A percentile compares a stretch with the other conserved stretches of the same genome.
Conservation (phyloP, 257 asterid genomes). For the Cruciata laevipes region DNA sequence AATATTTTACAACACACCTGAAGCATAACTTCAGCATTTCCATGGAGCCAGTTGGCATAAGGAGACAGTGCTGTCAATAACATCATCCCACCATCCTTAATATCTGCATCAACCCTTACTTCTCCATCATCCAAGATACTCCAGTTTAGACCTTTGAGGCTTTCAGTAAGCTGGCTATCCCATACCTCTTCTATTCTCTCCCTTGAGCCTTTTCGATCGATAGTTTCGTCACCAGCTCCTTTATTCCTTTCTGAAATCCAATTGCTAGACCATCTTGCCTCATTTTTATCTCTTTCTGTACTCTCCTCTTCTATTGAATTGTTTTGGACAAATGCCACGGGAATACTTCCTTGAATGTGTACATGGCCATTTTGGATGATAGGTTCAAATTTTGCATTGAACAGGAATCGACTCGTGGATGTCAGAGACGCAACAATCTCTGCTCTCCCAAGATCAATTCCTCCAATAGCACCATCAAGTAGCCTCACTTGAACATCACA, state of each 20-base stretch:
- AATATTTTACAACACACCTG: slow-evolving; percentile 48
- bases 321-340: slow-evolving; percentile 64
- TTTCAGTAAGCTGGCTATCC: slow-evolving; percentile 86
- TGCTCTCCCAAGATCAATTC: slow-evolving; percentile 94
- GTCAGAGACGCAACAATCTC: slow-evolving; percentile 97
- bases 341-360: slow-evolving; percentile 92
- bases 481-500: slow-evolving; percentile 99
- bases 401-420: slow-evolving; percentile 77
- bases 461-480: slow-evolving; percentile 91
- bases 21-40: slow-evolving; percentile 93
- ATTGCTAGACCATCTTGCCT: slow-evolving; percentile 57
- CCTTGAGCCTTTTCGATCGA: slow-evolving; percentile 61
- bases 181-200: slow-evolving; percentile 86
- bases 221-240: slow-evolving; percentile 51
- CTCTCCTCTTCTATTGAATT: slow-evolving; percentile 59
- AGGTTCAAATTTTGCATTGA: slow-evolving; percentile 94
- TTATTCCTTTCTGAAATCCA: slow-evolving; percentile 71
- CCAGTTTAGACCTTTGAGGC: slow-evolving; percentile 94
- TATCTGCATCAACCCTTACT: slow-evolving; percentile 94
- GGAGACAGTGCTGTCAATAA: slow-evolving; percentile 94
- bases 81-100: slow-evolving; percentile 98
- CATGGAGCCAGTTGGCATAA: slow-evolving; percentile 95
- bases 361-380: slow-evolving; percentile 84
- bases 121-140: slow-evolving; percentile 89
- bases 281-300: slow-evolving; percentile 58